Conservation (phyloP, 1,284 basidiomycete genomes). For the Tilletia caries region DNA sequence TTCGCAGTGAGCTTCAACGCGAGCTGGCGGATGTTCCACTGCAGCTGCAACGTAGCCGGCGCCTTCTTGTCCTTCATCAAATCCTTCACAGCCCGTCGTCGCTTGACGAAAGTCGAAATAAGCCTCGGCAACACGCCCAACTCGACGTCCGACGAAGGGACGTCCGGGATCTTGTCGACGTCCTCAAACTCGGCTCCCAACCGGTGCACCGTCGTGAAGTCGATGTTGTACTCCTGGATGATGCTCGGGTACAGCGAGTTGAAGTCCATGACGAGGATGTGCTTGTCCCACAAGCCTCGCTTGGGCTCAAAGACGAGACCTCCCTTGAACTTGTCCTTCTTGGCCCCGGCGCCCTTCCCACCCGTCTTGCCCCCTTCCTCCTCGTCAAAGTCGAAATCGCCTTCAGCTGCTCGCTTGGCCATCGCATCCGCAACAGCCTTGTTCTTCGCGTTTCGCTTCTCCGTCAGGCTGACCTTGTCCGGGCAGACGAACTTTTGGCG, state of each 20-base stretch:
- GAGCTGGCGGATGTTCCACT: conserved; percentile 94
- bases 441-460: conserved; percentile 39
- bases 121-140: conserved; percentile 91
- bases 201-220: conserved; percentile 91
- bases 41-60: conserved; percentile 72
- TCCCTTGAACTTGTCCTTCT: conserved; percentile 93
- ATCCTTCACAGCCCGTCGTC: conserved; percentile 84
- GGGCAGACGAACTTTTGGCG: conserved; percentile 92
- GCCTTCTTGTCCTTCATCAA: conserved; percentile 88
- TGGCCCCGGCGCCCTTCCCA: conserved; percentile 62
- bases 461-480: conserved; percentile 79
- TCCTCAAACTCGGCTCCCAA: conserved; percentile 58
- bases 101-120: conserved; percentile 87
- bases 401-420: conserved; percentile 57
- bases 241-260: conserved; percentile 98
- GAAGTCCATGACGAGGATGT: conserved; percentile 99
- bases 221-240: conserved; percentile 99
- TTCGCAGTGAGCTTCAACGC: conserved; percentile 98
- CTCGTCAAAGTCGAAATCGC: conserved; percentile 17
- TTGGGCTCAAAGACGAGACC: conserved; percentile 97
- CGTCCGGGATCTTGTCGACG: conserved; percentile 74
- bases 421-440: conserved; percentile 60
- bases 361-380: conserved; percentile 9
- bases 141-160: conserved; percentile 68
- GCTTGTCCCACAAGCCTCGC: conserved; percentile 92